Conservation (phyloP, 768 basidiomycete genomes). For the Neoboletus subvelutipes region DNA sequence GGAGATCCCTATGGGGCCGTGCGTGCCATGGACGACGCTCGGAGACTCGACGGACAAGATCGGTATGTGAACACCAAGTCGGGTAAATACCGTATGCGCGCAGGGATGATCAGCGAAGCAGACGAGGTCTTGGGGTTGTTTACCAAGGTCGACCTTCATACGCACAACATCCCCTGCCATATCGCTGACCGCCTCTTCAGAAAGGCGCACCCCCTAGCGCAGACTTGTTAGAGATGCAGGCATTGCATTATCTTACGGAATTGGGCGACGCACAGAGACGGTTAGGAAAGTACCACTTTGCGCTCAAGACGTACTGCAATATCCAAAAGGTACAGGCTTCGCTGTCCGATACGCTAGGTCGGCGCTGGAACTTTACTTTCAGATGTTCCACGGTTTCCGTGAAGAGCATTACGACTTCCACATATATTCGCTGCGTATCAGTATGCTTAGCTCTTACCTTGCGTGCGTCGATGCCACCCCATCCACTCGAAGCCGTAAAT, state of each 20-base stretch:
- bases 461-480: constrained; percentile 51
- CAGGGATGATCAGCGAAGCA: constrained; percentile 78
- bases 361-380: constrained; percentile 7
- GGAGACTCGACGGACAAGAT: constrained; percentile 89
- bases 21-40: constrained; percentile 72
- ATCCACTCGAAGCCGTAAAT: neutral
- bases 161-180: neutral
- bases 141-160: constrained; percentile 68
- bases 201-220: constrained; percentile 81
- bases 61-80: constrained; percentile 92
- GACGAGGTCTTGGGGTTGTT: constrained; percentile 76
- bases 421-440: constrained; percentile 87
- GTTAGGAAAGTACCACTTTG: constrained; percentile 65
- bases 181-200: constrained; percentile 41
- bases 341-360: neutral
- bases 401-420: constrained; percentile 99
- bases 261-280: constrained; percentile 72
- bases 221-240: constrained; percentile 97
- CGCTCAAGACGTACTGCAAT: constrained; percentile 81
- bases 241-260: constrained; percentile 80
- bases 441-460: constrained; percentile 81
- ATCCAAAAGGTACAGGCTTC: constrained; percentile 60
- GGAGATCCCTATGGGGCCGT: constrained; percentile 82
- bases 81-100: constrained; percentile 86
- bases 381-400: constrained; percentile 85